phyloP scores from a whole-genome alignment of 169 alveolate genomes.

The Eimeria sp. region DNA sequence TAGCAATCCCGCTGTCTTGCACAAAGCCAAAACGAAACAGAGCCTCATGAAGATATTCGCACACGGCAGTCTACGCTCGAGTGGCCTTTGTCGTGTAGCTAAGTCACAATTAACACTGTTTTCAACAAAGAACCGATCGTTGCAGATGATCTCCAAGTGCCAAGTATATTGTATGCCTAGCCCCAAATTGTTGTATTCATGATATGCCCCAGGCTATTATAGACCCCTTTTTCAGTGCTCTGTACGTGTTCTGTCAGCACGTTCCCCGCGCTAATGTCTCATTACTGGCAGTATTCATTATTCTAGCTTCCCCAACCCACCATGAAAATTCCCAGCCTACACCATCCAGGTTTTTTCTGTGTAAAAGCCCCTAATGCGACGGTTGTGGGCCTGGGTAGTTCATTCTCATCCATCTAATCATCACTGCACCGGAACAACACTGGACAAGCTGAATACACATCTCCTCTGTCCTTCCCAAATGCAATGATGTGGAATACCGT shows the following conservation, averaged over 20 bases:
- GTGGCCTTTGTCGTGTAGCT: neutral
- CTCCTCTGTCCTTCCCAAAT: no score
- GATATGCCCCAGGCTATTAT: neutral
- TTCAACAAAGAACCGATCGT: neutral
- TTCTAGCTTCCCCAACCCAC: neutral
- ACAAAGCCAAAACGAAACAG: neutral
- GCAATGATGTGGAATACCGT: no score
- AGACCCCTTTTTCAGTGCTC: neutral
- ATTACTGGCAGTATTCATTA: neutral
- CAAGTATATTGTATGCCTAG: neutral
- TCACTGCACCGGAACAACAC: no score
- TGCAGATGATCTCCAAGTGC: neutral
- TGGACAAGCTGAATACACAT: no score
- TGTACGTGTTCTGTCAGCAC: neutral
- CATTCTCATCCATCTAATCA: no score
- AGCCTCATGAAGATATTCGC: neutral
- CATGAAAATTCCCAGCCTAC: neutral
- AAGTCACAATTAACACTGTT: neutral
- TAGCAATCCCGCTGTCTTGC: neutral
- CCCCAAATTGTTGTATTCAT: neutral
- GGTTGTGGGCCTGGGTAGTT: no score
- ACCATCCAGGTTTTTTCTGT: neutral
- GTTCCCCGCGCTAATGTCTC: neutral
- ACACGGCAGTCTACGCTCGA: no score
- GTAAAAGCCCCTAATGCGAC: no score